These are phyloP conservation scores for Trichoderma brevicompactum DNA, from an alignment of 2,329 filamentous ascomycete genomes.

Conservation along the genomic window DNA sequence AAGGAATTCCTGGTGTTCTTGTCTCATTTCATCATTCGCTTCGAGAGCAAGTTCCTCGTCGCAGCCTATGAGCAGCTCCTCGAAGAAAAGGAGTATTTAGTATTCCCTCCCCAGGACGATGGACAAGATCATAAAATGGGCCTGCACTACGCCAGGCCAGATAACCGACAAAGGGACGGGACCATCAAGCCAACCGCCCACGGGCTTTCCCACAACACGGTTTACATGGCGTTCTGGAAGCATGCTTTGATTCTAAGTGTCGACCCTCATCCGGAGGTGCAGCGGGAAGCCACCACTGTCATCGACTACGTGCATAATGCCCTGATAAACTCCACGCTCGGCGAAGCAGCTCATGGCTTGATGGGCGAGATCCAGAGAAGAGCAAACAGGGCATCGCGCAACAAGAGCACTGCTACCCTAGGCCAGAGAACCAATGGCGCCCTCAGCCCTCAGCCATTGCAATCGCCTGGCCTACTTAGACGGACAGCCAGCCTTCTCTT, in stretches of 20 bases:
- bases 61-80: conserved; percentile 87
- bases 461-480: conserved; percentile 63
- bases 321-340: conserved; percentile 77
- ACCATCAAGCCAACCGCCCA: conserved; percentile 60
- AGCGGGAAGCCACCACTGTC: conserved; percentile 80
- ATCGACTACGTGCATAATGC: conserved; percentile 83
- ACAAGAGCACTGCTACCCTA: conserved; percentile 46
- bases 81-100: conserved; percentile 76
- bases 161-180: conserved; percentile 61
- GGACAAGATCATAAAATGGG: conserved; percentile 65
- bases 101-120: conserved; percentile 59
- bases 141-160: conserved; percentile 62
- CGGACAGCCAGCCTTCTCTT: conserved; percentile 68
- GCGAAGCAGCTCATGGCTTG: conserved; percentile 68
- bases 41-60: conserved; percentile 90
- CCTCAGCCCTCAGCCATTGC: conserved; percentile 50
- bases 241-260: conserved; percentile 88
- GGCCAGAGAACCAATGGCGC: conserved; percentile 51
- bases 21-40: conserved; percentile 86
- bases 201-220: conserved; percentile 79
- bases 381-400: conserved; percentile 51
- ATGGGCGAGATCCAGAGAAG: conserved; percentile 73
- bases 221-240: conserved; percentile 94
- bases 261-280: conserved; percentile 92
- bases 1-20: conserved; percentile 94